Percentiles rank a stretch among this genome's conserved stretches.
These are phyloP conservation scores for Pedinophyceae sp. DNA, from an alignment of 139 green algal genomes.

Conservation along the genomic window DNA sequence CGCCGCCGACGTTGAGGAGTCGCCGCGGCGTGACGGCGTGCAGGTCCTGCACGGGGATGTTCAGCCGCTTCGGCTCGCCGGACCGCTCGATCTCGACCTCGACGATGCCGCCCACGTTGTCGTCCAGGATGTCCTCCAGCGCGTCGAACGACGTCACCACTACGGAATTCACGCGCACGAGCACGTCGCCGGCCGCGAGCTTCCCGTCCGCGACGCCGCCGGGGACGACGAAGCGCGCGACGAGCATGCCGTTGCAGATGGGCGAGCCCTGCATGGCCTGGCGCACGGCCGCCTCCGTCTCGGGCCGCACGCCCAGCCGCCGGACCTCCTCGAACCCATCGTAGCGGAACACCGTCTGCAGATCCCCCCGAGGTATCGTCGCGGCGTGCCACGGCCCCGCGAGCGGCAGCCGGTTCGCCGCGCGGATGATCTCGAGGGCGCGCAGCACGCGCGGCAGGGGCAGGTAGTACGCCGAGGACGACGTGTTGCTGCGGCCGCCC, in stretches of 20 bases:
- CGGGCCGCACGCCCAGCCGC: constrained; percentile 49
- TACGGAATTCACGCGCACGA: constrained; percentile 37
- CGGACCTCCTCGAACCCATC: constrained; percentile 83
- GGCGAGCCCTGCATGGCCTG: too few species aligned
- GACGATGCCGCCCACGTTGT: constrained; percentile 15
- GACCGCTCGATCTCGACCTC: constrained; percentile 17
- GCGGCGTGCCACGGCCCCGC: constrained; percentile 16
- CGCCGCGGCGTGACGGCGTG: constrained; percentile 51
- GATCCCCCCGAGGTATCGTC: constrained; percentile 39
- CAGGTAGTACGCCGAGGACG: constrained; percentile 74
- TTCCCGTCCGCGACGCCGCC: constrained; percentile 41
- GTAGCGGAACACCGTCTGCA: constrained; percentile 71
- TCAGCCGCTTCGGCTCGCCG: background rate
- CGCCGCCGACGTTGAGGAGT: constrained; percentile 66
- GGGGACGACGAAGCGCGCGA: constrained; percentile 68
- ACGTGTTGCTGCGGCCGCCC: constrained; percentile 71
- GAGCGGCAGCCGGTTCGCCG: background rate
- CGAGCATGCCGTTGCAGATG: constrained; percentile 78
- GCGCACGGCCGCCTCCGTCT: constrained; percentile 54
- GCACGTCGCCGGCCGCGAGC: constrained; percentile 71
- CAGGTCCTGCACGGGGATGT: constrained; percentile 45
- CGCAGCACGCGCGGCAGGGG: constrained; percentile 64
- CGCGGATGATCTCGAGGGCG: constrained; percentile 53
- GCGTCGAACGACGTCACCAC: constrained; percentile 55
- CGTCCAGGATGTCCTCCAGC: constrained; percentile 66